Evolutionary conservation across 306 rosid species (phyloP), one percentile per base, ranked within the genome.

Genomic region (Gynostemma pentaphyllum): DNA sequence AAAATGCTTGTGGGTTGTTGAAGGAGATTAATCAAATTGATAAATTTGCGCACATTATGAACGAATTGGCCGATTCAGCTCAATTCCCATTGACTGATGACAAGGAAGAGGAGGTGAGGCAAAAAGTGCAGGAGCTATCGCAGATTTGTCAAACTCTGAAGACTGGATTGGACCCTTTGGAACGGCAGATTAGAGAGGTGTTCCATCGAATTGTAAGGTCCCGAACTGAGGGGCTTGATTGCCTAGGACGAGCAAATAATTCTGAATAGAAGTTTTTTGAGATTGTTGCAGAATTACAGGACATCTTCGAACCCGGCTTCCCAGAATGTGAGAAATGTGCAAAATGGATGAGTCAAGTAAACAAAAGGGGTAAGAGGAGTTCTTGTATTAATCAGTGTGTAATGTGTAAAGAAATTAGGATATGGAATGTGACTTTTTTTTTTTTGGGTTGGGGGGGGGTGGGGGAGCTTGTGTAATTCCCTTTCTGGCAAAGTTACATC

Each of bases 21-120:
- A 85, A 73, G 88, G 98, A 92, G 85, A 92, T 92, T 77, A 72
- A 79, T 72, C 95, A 78, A 72, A 71, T 84, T 2, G 96, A 92
- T 79, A 67, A 44, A 72, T 76, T 83, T 64, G 65, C 87, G 14
- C 86, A 85, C 40, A 84, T 50, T 67, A 45, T 84, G 81, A 88
- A 88, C 4, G 96, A 92, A 68, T 44, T 88, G 71, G 77, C 81
- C 4, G 98, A 86, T 76, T 68, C 84, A 16, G 87, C 68, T 47
- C 96, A 92, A 72, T 81, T 83, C 61, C 98, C 98, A 0, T 59
- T 92, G 81, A 49, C 85, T 2, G 89, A 84, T 32, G 90, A 84
- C 51, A 88, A 65, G 68, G 81, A 84, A 70, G 27, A 30, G 26
- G 96, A 86, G 76, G 80, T 86, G 51, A 87, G 87, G 52, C 81